Conservation (phyloP, 2,329 filamentous ascomycete species). For the Lecanoromycetidae sp. region DNA sequence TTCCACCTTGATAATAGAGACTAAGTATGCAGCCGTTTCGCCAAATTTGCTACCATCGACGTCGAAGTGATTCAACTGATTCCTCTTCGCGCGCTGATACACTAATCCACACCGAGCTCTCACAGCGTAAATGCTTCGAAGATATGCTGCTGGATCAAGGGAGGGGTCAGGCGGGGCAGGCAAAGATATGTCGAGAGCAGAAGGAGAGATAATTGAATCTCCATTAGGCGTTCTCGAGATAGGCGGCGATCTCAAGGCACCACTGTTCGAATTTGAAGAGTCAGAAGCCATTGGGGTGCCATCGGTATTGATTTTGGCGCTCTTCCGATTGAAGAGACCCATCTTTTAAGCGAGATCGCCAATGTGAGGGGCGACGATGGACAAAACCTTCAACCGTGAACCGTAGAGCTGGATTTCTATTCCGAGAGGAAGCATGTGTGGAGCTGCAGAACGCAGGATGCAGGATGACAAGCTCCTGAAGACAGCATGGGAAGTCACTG, state of each 20-base stretch:
- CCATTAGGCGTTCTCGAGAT: conserved; percentile 35
- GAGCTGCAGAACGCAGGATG: conserved; percentile 2
- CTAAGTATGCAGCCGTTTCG: conserved; percentile 74
- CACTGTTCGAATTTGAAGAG: conserved; percentile 33
- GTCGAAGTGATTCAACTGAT: conserved; percentile 73
- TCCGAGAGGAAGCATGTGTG: not conserved
- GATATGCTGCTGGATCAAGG: conserved; percentile 77
- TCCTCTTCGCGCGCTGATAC: conserved; percentile 61
- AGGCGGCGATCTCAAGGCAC: conserved; percentile 39
- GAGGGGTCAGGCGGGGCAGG: conserved; percentile 77
- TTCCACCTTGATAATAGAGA: conserved; percentile 85
- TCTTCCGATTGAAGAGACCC: conserved; percentile 43
- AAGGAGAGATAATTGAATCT: conserved; percentile 31
- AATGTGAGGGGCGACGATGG: not conserved
- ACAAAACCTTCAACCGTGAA: not conserved
- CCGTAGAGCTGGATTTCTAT: not conserved
- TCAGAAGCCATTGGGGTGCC: conserved; percentile 31
- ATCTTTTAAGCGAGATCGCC: conserved; percentile 23
- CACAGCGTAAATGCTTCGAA: conserved; percentile 79
- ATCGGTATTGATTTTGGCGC: conserved; percentile 31
- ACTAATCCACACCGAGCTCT: conserved; percentile 65
- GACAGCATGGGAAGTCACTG: no score
- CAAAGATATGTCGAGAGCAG: conserved; percentile 64
- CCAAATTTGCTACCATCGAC: conserved; percentile 76
- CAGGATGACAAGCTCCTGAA: no score